These are phyloP conservation scores for Microbotryum scabiosae DNA, from an alignment of 1,284 basidiomycete genomes.

Conservation along the genomic window DNA sequence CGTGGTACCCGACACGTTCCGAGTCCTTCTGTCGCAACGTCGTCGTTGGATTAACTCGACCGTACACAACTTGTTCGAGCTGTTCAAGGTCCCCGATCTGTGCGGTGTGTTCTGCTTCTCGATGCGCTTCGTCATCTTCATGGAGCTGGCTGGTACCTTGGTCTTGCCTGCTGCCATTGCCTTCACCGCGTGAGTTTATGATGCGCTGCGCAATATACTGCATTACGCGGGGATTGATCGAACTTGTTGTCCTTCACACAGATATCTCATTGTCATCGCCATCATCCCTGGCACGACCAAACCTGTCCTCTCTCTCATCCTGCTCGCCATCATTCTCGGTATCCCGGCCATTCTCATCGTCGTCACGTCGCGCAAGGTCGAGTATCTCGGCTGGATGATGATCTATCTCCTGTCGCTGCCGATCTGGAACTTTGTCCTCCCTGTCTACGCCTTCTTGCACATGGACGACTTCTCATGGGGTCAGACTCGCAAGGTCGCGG, in stretches of 20 bases:
- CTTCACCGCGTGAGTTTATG: constrained; percentile 38
- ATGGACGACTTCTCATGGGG: constrained; percentile 44
- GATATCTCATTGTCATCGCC: constrained; percentile 36
- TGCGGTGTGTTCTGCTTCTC: constrained; percentile 47
- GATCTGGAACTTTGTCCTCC: constrained; percentile 42
- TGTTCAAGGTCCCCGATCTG: constrained; percentile 43
- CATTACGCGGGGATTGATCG: neutral
- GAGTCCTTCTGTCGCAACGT: constrained; percentile 44
- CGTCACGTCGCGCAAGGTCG: constrained; percentile 42
- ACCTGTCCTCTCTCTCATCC: constrained; percentile 34
- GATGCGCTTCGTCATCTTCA: constrained; percentile 44
- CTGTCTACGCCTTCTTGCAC: constrained; percentile 39
- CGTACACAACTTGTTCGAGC: constrained; percentile 45
- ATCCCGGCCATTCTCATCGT: constrained; percentile 44
- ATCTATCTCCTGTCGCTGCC: constrained; percentile 44
- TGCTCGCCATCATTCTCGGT: constrained; percentile 43
- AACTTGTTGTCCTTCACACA: neutral
- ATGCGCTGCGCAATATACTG: neutral
- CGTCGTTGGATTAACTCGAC: constrained; percentile 47
- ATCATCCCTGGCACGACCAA: constrained; percentile 34
- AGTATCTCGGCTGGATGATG: constrained; percentile 45
- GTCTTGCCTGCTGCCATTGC: constrained; percentile 45
- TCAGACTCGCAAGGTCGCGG: constrained; percentile 38
- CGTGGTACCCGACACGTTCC: constrained; percentile 45
- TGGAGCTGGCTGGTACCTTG: constrained; percentile 45